These are phyloP conservation scores for Hemerocallis citrina DNA, from an alignment of 106 monocot genomes.

Conservation along the genomic window DNA sequence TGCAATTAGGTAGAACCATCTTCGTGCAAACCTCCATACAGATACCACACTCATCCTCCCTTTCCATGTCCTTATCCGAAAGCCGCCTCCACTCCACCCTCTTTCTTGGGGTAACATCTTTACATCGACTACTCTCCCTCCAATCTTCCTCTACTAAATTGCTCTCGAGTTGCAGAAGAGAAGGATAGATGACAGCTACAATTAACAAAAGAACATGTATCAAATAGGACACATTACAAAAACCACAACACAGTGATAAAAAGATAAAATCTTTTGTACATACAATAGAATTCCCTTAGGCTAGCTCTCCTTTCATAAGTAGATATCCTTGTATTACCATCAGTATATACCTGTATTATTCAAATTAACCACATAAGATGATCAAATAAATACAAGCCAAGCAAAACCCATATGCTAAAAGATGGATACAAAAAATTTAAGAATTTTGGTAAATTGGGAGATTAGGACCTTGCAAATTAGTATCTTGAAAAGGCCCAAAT, in stretches of 20 bases:
- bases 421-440: not conserved
- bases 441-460: not conserved
- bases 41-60: conserved; percentile 78
- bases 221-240: not conserved
- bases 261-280: not conserved
- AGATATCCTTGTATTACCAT: conserved; percentile 44
- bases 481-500: conserved; percentile 75
- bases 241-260: not conserved
- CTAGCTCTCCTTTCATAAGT: conserved; percentile 70
- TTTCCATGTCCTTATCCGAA: conserved; percentile 45
- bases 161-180: conserved; percentile 68
- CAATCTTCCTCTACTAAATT: conserved; percentile 32
- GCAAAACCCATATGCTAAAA: not conserved
- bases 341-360: conserved; percentile 55
- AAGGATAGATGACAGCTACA: conserved; percentile 79
- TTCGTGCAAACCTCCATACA: conserved; percentile 84
- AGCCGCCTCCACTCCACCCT: conserved; percentile 33
- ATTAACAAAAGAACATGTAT: not conserved
- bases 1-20: conserved; percentile 87
- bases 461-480: conserved; percentile 65
- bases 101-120: conserved; percentile 30
- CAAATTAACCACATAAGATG: not conserved
- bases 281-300: conserved; percentile 78
- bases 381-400: not conserved
- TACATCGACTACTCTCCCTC: conserved; percentile 17